Evolutionary conservation across 2,329 filamentous ascomycete species (phyloP), one percentile per base, ranked within the genome.

Genomic region (Cylindrodendrum hubeiense): DNA sequence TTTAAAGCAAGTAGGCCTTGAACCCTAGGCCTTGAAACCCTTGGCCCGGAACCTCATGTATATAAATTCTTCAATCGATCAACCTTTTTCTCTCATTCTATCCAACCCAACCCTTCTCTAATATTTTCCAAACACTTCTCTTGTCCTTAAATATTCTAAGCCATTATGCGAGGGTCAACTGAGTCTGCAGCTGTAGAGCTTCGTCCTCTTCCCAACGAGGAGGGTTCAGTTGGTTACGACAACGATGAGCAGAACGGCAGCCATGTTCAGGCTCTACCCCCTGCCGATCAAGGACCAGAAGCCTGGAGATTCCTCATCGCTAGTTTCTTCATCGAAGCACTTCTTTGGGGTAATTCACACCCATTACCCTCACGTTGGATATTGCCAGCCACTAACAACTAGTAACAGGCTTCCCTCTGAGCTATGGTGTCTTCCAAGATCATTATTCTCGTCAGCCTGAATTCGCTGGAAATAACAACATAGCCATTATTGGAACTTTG

Each of bases 291-390:
- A 17, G 70, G 73, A 2, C 50, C 49, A 2, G 66, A 55, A 3
- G 72, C 73, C 2, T 74, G 67, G 64, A 74, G 67, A 22, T 74
- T 71, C 19, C 54, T 74, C 3, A 57, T 72, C 4, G 71, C 63
- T 1, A 61, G 64, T 15, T 75, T 74, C 46, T 56, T 72, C 1
- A 63, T 75, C 1, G 72, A 74, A 47, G 73, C 70, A 1, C 28
- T 71, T 13, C 65, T 75, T 2, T 75, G 73, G 73, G 72, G 73
- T 74, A 55, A 30, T 34, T 55, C 7, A 5, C n/a, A 13, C 12
- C 15, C 12, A 12, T n/a, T 15, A 10, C 24, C 28, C 4, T 8
- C 19, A 17, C 17, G 12, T 2, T 26, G 2, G 5, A 26, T 28
- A 26, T 17, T 33, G 2, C 10, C 19, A 15, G 12, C 9, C 4